phyloP scores from a whole-genome alignment of 768 basidiomycete genomes.

The Harrya chromipes region DNA sequence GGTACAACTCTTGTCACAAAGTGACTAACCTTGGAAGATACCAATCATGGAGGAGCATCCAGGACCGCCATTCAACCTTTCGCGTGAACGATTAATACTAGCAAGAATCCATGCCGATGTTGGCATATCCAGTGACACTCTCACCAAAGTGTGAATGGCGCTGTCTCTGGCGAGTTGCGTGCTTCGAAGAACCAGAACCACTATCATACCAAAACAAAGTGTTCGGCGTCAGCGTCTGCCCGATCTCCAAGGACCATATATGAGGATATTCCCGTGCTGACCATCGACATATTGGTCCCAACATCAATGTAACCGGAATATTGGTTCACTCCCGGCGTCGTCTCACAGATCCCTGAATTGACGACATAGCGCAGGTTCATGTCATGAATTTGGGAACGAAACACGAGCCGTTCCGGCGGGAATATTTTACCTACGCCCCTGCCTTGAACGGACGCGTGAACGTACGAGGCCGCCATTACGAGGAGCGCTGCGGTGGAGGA shows the following conservation, averaged over 20 bases:
- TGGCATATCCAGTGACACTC: not conserved
- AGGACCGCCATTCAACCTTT: constrained; percentile 57
- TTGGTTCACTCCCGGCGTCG: constrained; percentile 56
- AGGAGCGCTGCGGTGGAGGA: no score
- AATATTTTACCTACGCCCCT: no score
- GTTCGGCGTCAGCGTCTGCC: constrained; percentile 1
- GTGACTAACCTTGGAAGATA: constrained; percentile 53
- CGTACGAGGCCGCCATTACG: no score
- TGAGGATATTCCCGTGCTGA: constrained; percentile 20
- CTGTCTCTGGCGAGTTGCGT: constrained; percentile 53
- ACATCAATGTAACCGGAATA: constrained; percentile 63
- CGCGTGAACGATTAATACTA: no score
- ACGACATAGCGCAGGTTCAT: constrained; percentile 46
- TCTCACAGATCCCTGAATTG: constrained; percentile 64
- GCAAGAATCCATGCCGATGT: no score
- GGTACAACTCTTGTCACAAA: not conserved
- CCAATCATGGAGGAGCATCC: constrained; percentile 65
- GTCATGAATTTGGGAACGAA: constrained; percentile 20
- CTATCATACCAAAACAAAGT: no score
- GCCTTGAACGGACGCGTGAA: no score
- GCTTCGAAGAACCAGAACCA: constrained; percentile 79
- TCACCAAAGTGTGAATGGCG: constrained; percentile 70
- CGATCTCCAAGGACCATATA: not conserved
- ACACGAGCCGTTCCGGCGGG: no score
- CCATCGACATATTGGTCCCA: constrained; percentile 57